Base-by-base conservation (phyloP, 495 filamentous ascomycete species). In the Penicillium goetzii region DNA sequence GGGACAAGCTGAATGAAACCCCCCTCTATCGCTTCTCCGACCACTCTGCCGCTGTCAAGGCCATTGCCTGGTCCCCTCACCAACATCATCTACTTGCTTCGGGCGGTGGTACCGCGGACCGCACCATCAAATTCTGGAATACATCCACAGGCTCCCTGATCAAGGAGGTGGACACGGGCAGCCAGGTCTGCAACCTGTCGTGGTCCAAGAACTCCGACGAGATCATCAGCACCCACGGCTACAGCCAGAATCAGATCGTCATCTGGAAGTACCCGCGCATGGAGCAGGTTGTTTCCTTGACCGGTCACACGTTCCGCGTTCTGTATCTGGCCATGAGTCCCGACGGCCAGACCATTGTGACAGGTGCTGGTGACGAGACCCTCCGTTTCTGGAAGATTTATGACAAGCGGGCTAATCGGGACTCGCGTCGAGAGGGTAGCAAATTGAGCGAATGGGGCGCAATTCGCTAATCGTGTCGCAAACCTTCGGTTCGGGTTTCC, bases 241-340 rank as follows among this genome's bases (percentile, higher is more conserved):
- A 97, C 79, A 90, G 85, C 59, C 96, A 99, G 73, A 97, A 99
- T 70, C 93, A 97, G 73, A 97, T 99, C 66, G 92, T 98, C 19
- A 89, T 99, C 60, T 99, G 95, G 95, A 98, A 98, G 72, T 98
- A 98, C 72, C 95, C 95, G 1, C 90, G 87, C 69, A 98, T 99
- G 96, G 91, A 90, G 41, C 95, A 97, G 68, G 92, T 99, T 7
- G 95, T 90, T 15, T 96, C 90, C 61, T 79, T 99, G 38, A 98
- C 96, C 0, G 95, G 95, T 0, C 95, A 99, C 74, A 99, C 95
- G 0, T 99, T 93, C 76, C 87, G 95, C 56, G 95, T 99, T 6
- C 83, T 99, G 5, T 99, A 98, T 74, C 84, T 99, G 25, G 92
- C 93, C 8, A 98, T 98, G 93, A 96, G 92, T 62, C 96, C 95